Percentiles rank a stretch among this genome's conserved stretches.
phyloP scores from a whole-genome alignment of 2,329 filamentous ascomycete genomes.

The Cordyceps cateniannulata region DNA sequence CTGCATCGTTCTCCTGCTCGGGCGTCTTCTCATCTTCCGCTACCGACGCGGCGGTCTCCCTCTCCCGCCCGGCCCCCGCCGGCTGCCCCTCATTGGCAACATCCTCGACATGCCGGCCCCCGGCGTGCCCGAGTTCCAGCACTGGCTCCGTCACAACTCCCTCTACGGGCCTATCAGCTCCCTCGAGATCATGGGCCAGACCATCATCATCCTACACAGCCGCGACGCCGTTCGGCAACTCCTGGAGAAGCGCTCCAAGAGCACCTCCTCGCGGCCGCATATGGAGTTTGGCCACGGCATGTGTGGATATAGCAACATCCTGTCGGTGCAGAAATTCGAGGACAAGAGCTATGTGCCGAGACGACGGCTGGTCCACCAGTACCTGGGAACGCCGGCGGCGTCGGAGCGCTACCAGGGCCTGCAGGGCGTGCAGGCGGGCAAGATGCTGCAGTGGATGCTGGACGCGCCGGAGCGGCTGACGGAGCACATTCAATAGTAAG shows the following conservation, averaged over 20 bases:
- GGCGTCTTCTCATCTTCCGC: neutral
- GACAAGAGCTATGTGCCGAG: conserved; percentile 16
- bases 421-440: conserved; percentile 12
- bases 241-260: conserved; percentile 27
- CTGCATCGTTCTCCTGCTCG: neutral
- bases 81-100: conserved; percentile 38
- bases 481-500: conserved; percentile 16
- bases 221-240: conserved; percentile 27
- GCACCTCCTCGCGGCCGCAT: conserved; percentile 21
- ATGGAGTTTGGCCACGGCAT: conserved; percentile 22
- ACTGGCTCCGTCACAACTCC: conserved; percentile 29
- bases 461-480: conserved; percentile 11
- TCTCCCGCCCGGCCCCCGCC: conserved; percentile 22
- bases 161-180: conserved; percentile 22
- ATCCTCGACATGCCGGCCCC: conserved; percentile 34
- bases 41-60: neutral
- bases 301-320: conserved; percentile 21
- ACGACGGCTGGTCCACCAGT: conserved; percentile 22
- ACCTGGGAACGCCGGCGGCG: conserved; percentile 23
- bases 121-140: conserved; percentile 22
- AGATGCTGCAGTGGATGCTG: conserved; percentile 12
- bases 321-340: conserved; percentile 19
- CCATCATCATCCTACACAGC: conserved; percentile 33
- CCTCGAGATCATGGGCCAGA: conserved; percentile 21
- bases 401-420: conserved; percentile 15